Percentiles rank a stretch among this genome's conserved stretches.
phyloP scores from a whole-genome alignment of 345 rosid genomes.

The Aquilaria malaccensis region DNA sequence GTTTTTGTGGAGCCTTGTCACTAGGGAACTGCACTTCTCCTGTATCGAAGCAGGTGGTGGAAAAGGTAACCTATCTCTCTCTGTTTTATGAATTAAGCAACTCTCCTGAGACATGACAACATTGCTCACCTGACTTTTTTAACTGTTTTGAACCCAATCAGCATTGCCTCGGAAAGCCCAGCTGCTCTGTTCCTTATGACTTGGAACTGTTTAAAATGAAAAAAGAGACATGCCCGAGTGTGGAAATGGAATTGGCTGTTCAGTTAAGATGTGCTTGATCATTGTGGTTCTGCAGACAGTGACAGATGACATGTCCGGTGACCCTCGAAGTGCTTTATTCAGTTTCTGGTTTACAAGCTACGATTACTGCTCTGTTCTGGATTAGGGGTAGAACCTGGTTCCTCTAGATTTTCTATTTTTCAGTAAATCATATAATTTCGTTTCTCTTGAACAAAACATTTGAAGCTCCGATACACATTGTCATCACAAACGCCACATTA shows the following conservation, averaged over 20 bases:
- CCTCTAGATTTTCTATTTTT: not conserved
- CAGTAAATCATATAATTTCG: too few species aligned
- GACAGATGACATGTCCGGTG: not conserved
- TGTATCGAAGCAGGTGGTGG: slow-evolving; percentile 40
- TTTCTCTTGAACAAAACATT: not conserved
- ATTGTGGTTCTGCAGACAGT: not conserved
- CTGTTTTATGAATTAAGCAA: not conserved
- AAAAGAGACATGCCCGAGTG: slow-evolving; percentile 32
- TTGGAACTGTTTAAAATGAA: slow-evolving; percentile 29
- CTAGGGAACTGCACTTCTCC: slow-evolving; percentile 47
- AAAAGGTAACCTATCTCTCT: slow-evolving; percentile 28
- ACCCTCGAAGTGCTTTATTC: not conserved
- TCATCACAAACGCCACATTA: too few species aligned
- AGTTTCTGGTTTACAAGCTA: not conserved
- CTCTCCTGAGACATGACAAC: not conserved
- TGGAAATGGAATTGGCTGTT: slow-evolving; percentile 46
- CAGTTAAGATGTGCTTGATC: slow-evolving; percentile 46
- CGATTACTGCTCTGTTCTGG: not conserved
- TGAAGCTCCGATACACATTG: too few species aligned
- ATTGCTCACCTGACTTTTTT: not conserved
- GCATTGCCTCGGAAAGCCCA: slow-evolving; percentile 48
- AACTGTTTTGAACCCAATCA: slow-evolving; percentile 10
- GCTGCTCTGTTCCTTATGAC: slow-evolving; percentile 44
- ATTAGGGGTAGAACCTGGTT: not conserved
- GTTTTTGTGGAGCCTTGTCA: slow-evolving; percentile 45